phyloP scores from a whole-genome alignment of 805 yeast species.

The Wickerhamomyces xylosicus region DNA sequence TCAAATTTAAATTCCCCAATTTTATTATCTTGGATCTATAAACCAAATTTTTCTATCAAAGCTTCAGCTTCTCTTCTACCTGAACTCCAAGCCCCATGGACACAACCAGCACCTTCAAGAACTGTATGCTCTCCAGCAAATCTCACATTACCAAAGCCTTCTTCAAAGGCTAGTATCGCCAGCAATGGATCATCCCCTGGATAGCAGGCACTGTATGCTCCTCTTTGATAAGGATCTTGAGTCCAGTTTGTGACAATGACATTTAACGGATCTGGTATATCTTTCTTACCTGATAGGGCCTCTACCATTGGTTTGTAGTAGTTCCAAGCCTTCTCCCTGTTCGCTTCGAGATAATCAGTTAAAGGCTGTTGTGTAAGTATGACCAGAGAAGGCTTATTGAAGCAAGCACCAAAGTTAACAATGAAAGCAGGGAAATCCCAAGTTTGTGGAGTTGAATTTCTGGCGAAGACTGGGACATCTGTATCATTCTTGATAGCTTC shows the following conservation, averaged over 20 bases:
- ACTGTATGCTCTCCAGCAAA: constrained; percentile 92
- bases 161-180: constrained; percentile 47
- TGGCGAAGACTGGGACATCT: constrained; percentile 1
- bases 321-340: constrained; percentile 45
- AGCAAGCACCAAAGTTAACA: constrained; percentile 46
- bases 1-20: no score
- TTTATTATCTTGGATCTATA: no score
- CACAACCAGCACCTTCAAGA: constrained; percentile 83
- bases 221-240: constrained; percentile 63
- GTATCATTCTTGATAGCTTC: constrained; percentile 6
- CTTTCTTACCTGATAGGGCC: constrained; percentile 7
- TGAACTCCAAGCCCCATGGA: constrained; percentile 81
- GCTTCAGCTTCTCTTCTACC: constrained; percentile 49
- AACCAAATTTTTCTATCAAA: constrained; percentile 16
- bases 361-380: constrained; percentile 64
- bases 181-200: constrained; percentile 65
- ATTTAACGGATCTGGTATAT: constrained; percentile 28
- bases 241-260: constrained; percentile 66
- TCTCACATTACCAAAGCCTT: constrained; percentile 49
- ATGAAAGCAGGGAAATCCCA: constrained; percentile 54
- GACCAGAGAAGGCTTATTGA: constrained; percentile 43
- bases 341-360: constrained; percentile 44
- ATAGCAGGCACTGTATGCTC: constrained; percentile 69
- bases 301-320: constrained; percentile 37
- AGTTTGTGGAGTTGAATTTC: constrained; percentile 24